Conservation (phyloP, 176 grass and related monocot genomes). For the Triticum timopheevii region DNA sequence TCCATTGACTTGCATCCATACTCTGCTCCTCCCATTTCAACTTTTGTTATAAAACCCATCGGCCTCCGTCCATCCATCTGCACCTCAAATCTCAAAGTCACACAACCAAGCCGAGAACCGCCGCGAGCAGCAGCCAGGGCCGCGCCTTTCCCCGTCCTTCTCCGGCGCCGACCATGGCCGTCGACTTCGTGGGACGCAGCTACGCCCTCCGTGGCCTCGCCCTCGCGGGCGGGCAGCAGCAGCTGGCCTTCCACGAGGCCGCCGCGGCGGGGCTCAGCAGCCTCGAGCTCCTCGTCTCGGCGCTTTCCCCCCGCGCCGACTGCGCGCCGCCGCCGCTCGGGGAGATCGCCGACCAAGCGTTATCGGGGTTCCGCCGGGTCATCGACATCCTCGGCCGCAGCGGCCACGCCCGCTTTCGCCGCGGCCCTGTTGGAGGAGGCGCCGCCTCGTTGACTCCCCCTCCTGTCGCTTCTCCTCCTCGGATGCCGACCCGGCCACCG, state of each 20-base stretch:
- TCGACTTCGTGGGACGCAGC: slow-evolving; percentile 46
- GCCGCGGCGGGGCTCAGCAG: slow-evolving; percentile 62
- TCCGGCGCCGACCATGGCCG: slow-evolving; percentile 40
- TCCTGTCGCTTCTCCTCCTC: neutral
- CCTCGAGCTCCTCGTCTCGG: slow-evolving; percentile 62
- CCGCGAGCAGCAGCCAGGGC: neutral
- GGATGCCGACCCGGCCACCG: neutral
- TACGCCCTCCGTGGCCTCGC: neutral
- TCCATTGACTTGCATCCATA: slow-evolving; percentile 30
- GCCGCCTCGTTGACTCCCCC: neutral
- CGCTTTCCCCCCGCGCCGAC: slow-evolving; percentile 35
- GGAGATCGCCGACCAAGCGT: slow-evolving; percentile 66
- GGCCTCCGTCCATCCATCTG: neutral
- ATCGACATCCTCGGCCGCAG: slow-evolving; percentile 81
- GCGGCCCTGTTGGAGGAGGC: slow-evolving; percentile 28
- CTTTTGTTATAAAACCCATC: slow-evolving; percentile 31
- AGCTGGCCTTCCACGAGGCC: slow-evolving; percentile 60
- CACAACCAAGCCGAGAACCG: neutral
- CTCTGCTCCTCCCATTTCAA: slow-evolving; percentile 22
- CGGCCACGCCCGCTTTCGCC: slow-evolving; percentile 87
- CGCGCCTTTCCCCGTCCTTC: neutral
- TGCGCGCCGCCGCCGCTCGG: slow-evolving; percentile 13
- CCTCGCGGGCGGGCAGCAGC: neutral
- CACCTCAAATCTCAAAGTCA: neutral
- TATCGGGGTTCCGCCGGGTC: slow-evolving; percentile 64